Percentiles rank a stretch among this genome's conserved stretches.
Conservation (phyloP, 257 asterid species). For the Solanum pimpinellifolium region DNA sequence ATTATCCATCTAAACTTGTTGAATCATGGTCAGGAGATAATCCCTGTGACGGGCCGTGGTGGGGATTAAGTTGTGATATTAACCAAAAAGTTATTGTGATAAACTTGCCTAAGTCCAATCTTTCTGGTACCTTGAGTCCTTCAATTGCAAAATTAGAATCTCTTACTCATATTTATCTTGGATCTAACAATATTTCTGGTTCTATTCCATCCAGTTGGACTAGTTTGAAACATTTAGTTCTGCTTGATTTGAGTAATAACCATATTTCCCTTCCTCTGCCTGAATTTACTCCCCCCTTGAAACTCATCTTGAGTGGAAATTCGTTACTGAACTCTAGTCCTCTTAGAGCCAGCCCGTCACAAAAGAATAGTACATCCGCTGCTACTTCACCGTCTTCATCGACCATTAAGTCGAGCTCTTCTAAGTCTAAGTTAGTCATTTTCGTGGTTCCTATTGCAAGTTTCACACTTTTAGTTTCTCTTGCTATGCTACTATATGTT, state of each 20-base stretch:
- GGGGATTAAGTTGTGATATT: slow-evolving; percentile 56
- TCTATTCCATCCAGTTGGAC: slow-evolving; percentile 56
- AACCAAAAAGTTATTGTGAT: slow-evolving; percentile 31
- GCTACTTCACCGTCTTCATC: slow-evolving; percentile 1
- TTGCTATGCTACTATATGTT: slow-evolving; percentile 34
- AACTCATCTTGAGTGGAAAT: slow-evolving; percentile 42
- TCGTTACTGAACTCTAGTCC: slow-evolving; percentile 28
- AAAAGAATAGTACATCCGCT: slow-evolving; percentile 14
- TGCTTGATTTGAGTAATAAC: slow-evolving; percentile 58
- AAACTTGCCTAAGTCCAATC: slow-evolving; percentile 46
- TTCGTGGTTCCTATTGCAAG: slow-evolving; percentile 46
- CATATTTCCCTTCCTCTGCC: slow-evolving; percentile 66
- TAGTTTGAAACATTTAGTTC: slow-evolving; percentile 36
- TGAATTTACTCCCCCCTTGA: slow-evolving; percentile 29
- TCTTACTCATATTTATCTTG: slow-evolving; percentile 38
- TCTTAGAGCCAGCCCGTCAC: slow-evolving; percentile 9
- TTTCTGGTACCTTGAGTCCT: slow-evolving; percentile 61
- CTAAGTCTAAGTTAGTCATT: slow-evolving; percentile 23
- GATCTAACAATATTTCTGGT: slow-evolving; percentile 61
- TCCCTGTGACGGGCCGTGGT: slow-evolving; percentile 58
- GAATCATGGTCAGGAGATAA: slow-evolving; percentile 65
- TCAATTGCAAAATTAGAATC: slow-evolving; percentile 52
- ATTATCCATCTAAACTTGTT: slow-evolving; percentile 59
- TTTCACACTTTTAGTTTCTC: slow-evolving; percentile 31
- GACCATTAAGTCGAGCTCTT: slow-evolving; percentile 1